These are phyloP conservation scores for Macrophomina phaseolina DNA, from an alignment of 2,329 filamentous ascomycete species.

Conservation along the genomic window DNA sequence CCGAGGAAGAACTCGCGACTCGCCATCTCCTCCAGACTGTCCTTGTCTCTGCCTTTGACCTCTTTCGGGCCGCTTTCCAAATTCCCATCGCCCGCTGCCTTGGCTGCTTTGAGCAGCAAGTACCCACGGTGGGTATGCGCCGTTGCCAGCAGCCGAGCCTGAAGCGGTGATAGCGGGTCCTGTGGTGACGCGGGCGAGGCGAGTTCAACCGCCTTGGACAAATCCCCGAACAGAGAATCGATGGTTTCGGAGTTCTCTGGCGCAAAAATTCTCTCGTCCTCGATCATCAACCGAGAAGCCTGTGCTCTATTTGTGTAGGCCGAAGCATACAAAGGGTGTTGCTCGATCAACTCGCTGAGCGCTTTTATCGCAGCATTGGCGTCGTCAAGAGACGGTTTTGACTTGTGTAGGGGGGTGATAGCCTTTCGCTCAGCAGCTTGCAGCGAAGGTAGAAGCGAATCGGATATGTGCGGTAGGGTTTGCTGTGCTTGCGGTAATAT, in stretches of 20 bases:
- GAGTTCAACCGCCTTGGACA: conserved; percentile 47
- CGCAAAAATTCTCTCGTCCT: conserved; percentile 51
- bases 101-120: conserved; percentile 48
- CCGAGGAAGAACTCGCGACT: conserved; percentile 62
- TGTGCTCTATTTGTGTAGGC: conserved; percentile 78
- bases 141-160: conserved; percentile 69
- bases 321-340: conserved; percentile 71
- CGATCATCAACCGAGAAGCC: conserved; percentile 65
- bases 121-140: conserved; percentile 72
- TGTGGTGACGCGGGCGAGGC: conserved; percentile 26
- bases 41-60: conserved; percentile 40
- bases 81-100: conserved; percentile 28
- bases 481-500: conserved; percentile 44
- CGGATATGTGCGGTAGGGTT: conserved; percentile 47
- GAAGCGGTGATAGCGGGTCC: conserved; percentile 63
- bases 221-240: conserved; percentile 58
- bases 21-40: conserved; percentile 60
- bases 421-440: conserved; percentile 47
- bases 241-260: conserved; percentile 38
- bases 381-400: conserved; percentile 31
- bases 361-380: conserved; percentile 37
- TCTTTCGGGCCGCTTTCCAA: conserved; percentile 35
- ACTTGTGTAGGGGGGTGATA: conserved; percentile 51
- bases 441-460: conserved; percentile 44
- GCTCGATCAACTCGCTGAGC: conserved; percentile 62